Evolutionary conservation across 2,329 filamentous ascomycete species (phyloP).

Genomic region (Fusarium tupiense): DNA sequence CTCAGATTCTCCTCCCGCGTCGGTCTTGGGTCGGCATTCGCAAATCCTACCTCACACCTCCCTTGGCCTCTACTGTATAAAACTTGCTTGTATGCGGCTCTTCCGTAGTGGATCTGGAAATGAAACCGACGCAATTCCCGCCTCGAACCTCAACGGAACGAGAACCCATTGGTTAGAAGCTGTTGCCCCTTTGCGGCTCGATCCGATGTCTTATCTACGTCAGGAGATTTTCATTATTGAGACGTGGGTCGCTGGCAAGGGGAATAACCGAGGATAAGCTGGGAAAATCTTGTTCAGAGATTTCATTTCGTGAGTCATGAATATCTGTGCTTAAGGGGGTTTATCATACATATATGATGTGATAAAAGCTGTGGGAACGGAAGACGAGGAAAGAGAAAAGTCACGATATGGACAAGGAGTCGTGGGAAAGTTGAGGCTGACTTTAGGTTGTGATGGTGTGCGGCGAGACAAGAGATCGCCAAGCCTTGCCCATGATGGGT

Average conservation of each 20-base stretch:
- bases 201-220: slow-evolving; percentile 30
- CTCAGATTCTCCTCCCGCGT: slow-evolving; percentile 26
- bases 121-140: slow-evolving; percentile 38
- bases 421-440: slow-evolving; percentile 10
- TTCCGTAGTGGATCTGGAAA: slow-evolving; percentile 38
- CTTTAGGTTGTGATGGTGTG: slow-evolving; percentile 5
- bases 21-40: slow-evolving; percentile 42
- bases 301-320: neutral
- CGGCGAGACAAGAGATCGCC: slow-evolving; percentile 18
- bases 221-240: slow-evolving; percentile 31
- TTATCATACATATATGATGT: neutral
- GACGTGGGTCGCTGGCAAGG: slow-evolving; percentile 11
- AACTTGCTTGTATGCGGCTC: slow-evolving; percentile 37
- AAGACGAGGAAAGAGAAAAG: neutral
- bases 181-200: slow-evolving; percentile 22
- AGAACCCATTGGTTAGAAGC: slow-evolving; percentile 23
- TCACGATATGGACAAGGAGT: neutral
- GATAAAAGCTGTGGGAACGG: neutral
- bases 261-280: slow-evolving; percentile 42
- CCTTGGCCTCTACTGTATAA: neutral
- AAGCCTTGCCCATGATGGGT: neutral
- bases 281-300: neutral
- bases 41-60: slow-evolving; percentile 13
- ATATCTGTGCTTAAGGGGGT: neutral
- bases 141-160: slow-evolving; percentile 13